These are phyloP conservation scores for Kodamaea nitidulidarum DNA, from an alignment of 805 yeast genomes.

Conservation along the genomic window DNA sequence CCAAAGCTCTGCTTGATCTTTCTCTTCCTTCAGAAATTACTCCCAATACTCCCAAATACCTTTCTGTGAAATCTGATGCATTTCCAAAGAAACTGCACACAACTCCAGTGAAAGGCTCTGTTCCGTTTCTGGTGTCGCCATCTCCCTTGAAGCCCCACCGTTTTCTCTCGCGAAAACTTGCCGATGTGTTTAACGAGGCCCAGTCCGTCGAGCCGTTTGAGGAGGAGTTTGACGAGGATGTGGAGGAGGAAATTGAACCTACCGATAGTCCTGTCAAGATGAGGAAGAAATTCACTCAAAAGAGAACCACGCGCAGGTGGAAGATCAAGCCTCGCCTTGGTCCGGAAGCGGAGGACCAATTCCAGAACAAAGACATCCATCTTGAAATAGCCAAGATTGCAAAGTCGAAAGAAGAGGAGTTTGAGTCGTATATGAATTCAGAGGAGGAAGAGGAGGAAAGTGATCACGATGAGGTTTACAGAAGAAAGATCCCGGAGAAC, in stretches of 20 bases:
- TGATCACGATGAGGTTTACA: constrained; percentile 15
- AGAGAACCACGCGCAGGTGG: constrained; percentile 49
- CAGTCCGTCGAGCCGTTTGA: constrained; percentile 27
- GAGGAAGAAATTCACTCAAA: constrained; percentile 42
- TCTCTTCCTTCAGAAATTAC: no score
- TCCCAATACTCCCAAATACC: not conserved
- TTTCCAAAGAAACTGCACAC: not conserved
- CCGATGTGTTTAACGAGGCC: constrained; percentile 47
- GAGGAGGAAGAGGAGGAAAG: constrained; percentile 13
- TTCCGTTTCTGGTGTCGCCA: constrained; percentile 40
- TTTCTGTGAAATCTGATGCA: not conserved
- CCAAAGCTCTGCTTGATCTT: no score
- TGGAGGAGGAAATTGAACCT: constrained; percentile 9
- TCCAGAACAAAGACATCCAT: constrained; percentile 40
- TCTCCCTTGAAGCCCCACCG: constrained; percentile 41
- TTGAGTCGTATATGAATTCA: constrained; percentile 10
- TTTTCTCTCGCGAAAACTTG: constrained; percentile 29
- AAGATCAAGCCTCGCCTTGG: constrained; percentile 41
- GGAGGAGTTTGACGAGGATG: constrained; percentile 12
- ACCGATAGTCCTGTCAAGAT: constrained; percentile 8
- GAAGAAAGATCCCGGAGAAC: constrained; percentile 19
- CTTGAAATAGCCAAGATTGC: constrained; percentile 34
- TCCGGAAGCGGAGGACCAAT: constrained; percentile 21
- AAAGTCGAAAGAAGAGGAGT: constrained; percentile 22
- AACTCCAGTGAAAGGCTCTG: constrained; percentile 6